These are phyloP conservation scores for Isabelozyma rhagii DNA, from an alignment of 805 yeast genomes.

Conservation along the genomic window DNA sequence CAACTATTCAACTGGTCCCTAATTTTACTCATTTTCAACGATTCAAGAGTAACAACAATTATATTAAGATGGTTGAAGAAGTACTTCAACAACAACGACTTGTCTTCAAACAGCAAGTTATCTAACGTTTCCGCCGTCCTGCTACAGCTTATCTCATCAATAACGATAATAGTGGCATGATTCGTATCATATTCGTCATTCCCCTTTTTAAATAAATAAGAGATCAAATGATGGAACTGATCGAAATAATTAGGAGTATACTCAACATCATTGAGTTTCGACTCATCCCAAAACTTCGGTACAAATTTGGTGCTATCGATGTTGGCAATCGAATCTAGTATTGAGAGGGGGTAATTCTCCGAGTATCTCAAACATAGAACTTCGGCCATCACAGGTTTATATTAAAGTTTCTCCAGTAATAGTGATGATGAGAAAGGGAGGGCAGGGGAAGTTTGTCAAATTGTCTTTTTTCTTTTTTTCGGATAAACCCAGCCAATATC, in stretches of 20 bases:
- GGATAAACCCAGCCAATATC: too few species aligned
- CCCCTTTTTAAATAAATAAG: conserved; percentile 26
- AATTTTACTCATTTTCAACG: not conserved
- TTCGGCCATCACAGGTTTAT: conserved; percentile 1
- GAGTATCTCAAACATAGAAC: conserved; percentile 1
- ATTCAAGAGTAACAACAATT: conserved; percentile 15
- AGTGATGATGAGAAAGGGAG: too few species aligned
- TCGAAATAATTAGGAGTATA: conserved; percentile 1
- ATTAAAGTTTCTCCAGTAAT: not conserved
- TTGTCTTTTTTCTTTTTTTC: too few species aligned
- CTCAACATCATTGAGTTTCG: not conserved
- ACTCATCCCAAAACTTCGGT: not conserved
- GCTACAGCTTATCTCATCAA: conserved; percentile 4
- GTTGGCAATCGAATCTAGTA: not conserved
- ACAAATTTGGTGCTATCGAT: not conserved
- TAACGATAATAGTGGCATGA: conserved; percentile 28
- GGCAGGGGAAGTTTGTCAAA: too few species aligned
- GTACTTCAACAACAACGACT: conserved; percentile 29
- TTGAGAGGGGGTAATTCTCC: not conserved
- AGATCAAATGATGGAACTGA: conserved; percentile 14
- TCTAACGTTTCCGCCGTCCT: conserved; percentile 14
- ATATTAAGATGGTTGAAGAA: conserved; percentile 37
- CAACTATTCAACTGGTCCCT: conserved; percentile 9
- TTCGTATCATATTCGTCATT: conserved; percentile 32
- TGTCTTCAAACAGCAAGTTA: conserved; percentile 21